Evolutionary conservation across 2,329 filamentous ascomycete genomes (phyloP).

Genomic region (Reticulascus tulasneorum): DNA sequence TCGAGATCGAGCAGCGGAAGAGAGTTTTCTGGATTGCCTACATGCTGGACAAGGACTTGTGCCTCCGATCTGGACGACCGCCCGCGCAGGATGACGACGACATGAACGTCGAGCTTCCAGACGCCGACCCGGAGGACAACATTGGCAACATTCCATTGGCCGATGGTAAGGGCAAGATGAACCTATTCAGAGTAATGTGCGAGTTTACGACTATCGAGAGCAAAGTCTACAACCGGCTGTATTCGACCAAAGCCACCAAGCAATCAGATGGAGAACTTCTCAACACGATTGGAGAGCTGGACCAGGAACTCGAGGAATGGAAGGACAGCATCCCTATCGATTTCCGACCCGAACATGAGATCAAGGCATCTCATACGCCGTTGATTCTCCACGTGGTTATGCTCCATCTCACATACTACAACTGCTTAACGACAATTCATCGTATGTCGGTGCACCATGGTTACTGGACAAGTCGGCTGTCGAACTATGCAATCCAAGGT

Average conservation of each 20-base stretch:
- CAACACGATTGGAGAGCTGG: conserved; percentile 92
- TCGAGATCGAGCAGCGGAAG: conserved; percentile 86
- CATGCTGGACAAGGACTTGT: conserved; percentile 61
- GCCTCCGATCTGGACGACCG: conserved; percentile 55
- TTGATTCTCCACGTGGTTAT: conserved; percentile 93
- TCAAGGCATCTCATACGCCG: conserved; percentile 86
- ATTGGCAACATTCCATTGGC: conserved; percentile 90
- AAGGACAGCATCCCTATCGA: conserved; percentile 94
- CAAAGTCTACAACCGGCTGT: conserved; percentile 88
- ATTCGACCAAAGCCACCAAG: conserved; percentile 87
- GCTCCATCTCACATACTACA: conserved; percentile 95
- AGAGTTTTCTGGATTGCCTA: conserved; percentile 65
- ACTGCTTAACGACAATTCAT: conserved; percentile 95
- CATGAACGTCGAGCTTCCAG: conserved; percentile 95
- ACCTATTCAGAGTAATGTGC: conserved; percentile 89
- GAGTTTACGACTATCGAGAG: conserved; percentile 89
- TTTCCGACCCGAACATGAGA: conserved; percentile 95
- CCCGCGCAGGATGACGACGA: conserved; percentile 62
- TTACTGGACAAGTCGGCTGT: conserved; percentile 94
- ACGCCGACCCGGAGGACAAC: conserved; percentile 84
- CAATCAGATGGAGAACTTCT: conserved; percentile 89
- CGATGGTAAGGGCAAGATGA: conserved; percentile 88
- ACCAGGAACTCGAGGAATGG: conserved; percentile 87
- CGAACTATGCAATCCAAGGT: conserved; percentile 92
- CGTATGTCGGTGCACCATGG: conserved; percentile 98